Evolutionary conservation across 345 rosid genomes (phyloP).

Genomic region (Boechera retrofracta): DNA sequence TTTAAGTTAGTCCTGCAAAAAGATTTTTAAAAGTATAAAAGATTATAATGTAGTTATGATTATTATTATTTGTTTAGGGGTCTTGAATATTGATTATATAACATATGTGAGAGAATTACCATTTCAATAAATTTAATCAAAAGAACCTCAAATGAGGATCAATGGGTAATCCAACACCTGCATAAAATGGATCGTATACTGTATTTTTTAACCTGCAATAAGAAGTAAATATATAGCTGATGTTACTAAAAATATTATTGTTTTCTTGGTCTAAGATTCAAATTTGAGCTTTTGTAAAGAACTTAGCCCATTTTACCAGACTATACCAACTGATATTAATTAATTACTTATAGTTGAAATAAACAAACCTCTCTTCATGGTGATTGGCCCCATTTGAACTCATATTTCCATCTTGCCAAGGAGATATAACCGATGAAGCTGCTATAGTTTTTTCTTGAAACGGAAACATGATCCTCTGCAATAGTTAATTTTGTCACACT

Average conservation of each 20-base stretch:
- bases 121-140: neutral
- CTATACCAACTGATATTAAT: neutral
- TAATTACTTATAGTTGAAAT: slow-evolving; percentile 1
- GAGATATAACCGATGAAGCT: slow-evolving; percentile 4
- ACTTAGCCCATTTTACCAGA: neutral
- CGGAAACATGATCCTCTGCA: slow-evolving; percentile 36
- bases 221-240: slow-evolving; percentile 6
- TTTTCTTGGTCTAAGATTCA: neutral
- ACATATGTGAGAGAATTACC: slow-evolving; percentile 17
- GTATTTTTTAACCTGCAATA: slow-evolving; percentile 28
- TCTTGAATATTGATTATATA: neutral
- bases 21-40: neutral
- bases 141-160: slow-evolving; percentile 40
- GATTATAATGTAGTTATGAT: neutral
- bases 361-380: slow-evolving; percentile 29
- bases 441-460: slow-evolving; percentile 9
- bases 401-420: slow-evolving; percentile 1
- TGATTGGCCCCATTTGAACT: slow-evolving; percentile 11
- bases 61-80: neutral
- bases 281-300: neutral
- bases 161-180: slow-evolving; percentile 27
- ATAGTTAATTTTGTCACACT: neutral
- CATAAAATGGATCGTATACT: slow-evolving; percentile 34
- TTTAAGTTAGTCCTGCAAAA: slow-evolving; percentile 1
- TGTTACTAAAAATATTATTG: neutral